Base-by-base conservation (phyloP, 1,284 basidiomycete species). In the Stereum hirsutum region DNA sequence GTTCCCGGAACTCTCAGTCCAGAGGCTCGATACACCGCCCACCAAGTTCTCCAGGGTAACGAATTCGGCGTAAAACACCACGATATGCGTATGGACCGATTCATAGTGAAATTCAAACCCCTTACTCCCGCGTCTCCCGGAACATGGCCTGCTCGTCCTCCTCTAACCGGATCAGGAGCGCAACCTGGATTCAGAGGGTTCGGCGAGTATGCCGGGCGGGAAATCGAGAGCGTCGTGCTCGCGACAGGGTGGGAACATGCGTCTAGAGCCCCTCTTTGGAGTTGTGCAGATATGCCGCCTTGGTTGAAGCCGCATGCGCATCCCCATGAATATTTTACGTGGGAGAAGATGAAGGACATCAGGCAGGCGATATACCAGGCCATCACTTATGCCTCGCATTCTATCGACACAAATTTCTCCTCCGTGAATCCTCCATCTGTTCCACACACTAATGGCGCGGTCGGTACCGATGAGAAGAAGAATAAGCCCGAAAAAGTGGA, bases 171-270 rank as follows among this genome's bases (percentile, higher is more conserved):
- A n/a, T n/a, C n/a, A n/a, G n/a, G n/a, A n/a, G n/a, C n/a, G n/a
- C n/a, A n/a, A n/a, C n/a, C n/a, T n/a, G n/a, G n/a, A n/a, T n/a
- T n/a, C n/a, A n/a, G n/a, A n/a, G n/a, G n/a, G n/a, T n/a, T n/a
- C n/a, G n/a, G n/a, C n/a, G n/a, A n/a, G n/a, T n/a, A n/a, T n/a
- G n/a, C n/a, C n/a, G 50, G 50, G 4, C 45, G 50, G 21, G 41
- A 52, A 12, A 30, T 39, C 3, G 48, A 46, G 32, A 47, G 49
- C 24, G 39, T 38, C 15, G 44, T 39, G 39, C 46, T 52, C 35
- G 47, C 44, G 23, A 56, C 55, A 21, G 56, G 55, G 20, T 57
- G 56, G 56, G 56, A 57, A 35, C 45, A 58, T 38, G 51, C 53
- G 19, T 33, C 44, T 32, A 45, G 49, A 11, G 56, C 53, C 6